Evolutionary conservation across 257 asterid species (phyloP), one percentile per base, ranked within the genome.

Genomic region (Striga asiatica): DNA sequence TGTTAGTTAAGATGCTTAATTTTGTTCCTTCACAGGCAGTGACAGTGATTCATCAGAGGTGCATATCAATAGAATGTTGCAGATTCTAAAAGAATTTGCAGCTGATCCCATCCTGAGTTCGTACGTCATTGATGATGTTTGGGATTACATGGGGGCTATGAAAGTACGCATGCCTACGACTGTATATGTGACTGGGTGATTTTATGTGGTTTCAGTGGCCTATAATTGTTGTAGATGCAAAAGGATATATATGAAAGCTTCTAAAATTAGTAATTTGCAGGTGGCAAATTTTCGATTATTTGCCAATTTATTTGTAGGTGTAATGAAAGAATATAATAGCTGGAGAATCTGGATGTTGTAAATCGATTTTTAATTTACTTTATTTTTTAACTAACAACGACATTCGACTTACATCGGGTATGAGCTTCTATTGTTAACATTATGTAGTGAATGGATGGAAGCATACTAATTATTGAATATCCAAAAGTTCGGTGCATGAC

Each of bases 71-170:
- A 82, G 99, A 75, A 85, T 92, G 86, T 69, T 87, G 47, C 93
- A 84, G 72, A 92, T 92, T 69, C 80, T 92, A 47, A 84, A 80
- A 69, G 97, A 92, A 70, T 92, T 92, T 65, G 74, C 97, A 39
- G 73, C 93, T 2, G 99, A 92, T 50, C 95, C 85, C 58, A 79
- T 88, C 66, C 77, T 92, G 73, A 80, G 89, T 71, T 79, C 81
- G 49, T 92, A 88, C 52, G 99, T 92, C 67, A 92, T 92, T 37
- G 99, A 92, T 41, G 99, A 88, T 71, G 81, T 92, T 66, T 92
- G 97, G 99, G 99, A 88, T 64, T 92, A 88, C 83, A 92, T 92
- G 99, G 88, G 70, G 63, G 97, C 97, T 71, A 88, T 92, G 97
- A 92, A 84, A 76, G 99, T 92, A 76, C 12, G 94, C 45, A 20